These are phyloP conservation scores for Amanita molliuscula DNA, from an alignment of 768 basidiomycete genomes.

Conservation along the genomic window DNA sequence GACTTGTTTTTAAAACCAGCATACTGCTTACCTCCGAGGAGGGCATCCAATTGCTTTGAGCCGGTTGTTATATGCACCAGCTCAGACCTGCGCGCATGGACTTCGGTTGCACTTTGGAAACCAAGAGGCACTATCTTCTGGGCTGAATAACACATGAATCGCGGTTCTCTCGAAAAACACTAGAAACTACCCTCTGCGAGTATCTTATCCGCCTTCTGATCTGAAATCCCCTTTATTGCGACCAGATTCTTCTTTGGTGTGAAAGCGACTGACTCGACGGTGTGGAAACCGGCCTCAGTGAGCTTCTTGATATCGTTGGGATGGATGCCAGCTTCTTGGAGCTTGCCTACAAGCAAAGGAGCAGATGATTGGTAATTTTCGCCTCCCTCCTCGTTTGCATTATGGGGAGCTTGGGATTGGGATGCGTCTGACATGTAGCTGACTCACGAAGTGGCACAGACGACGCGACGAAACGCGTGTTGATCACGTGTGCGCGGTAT, in stretches of 20 bases:
- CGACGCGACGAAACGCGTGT: slow-evolving; percentile 14
- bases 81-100: slow-evolving; percentile 90
- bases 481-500: slow-evolving; percentile 18
- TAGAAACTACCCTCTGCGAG: slow-evolving; percentile 65
- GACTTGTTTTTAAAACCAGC: slow-evolving; percentile 6
- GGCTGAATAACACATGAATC: slow-evolving; percentile 34
- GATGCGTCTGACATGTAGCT: slow-evolving; percentile 45
- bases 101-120: slow-evolving; percentile 96
- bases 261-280: slow-evolving; percentile 92
- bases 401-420: slow-evolving; percentile 40
- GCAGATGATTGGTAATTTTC: slow-evolving; percentile 58
- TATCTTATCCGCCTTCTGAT: slow-evolving; percentile 96
- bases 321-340: slow-evolving; percentile 83
- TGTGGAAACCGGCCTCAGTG: slow-evolving; percentile 82
- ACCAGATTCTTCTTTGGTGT: slow-evolving; percentile 90
- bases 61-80: slow-evolving; percentile 96
- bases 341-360: slow-evolving; percentile 76
- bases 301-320: slow-evolving; percentile 94
- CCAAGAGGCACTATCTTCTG: slow-evolving; percentile 95
- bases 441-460: background rate
- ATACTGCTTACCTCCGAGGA: slow-evolving; percentile 66
- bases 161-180: background rate
- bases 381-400: slow-evolving; percentile 32
- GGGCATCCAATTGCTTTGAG: slow-evolving; percentile 89
- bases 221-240: slow-evolving; percentile 93